Evolutionary conservation across 805 yeast species (phyloP), one percentile per base, ranked within the genome.

Genomic region (Osmozyma mogii): DNA sequence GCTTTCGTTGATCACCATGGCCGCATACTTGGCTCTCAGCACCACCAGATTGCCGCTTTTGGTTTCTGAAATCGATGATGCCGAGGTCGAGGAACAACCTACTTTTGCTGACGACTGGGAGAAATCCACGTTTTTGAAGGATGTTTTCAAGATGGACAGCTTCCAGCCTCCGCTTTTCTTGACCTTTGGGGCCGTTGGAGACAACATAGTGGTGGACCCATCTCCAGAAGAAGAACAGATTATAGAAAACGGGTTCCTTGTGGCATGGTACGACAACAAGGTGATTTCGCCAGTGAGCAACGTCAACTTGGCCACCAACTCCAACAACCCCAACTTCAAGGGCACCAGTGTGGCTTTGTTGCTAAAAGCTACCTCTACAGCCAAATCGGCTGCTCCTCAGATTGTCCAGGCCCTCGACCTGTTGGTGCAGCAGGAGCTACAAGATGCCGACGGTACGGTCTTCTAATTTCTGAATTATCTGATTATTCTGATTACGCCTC

Each of bases 71-170:
- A 75, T 75, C 18, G 81, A 75, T 41, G 53, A 50, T 29, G 76
- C 72, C 32, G 77, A 76, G 35, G 72, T 84, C 13, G 95, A 81
- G 49, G 96, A 88, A 52, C 78, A 83, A 38, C 96, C 96, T 1
- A 80, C 84, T 0, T 88, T 89, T 45, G 77, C 88, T 23, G 96
- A 88, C 46, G 95, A 85, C 42, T 89, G 82, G 88, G 79, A 65
- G 45, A 62, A 59, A 36, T 73, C 78, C 16, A 64, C 41, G 32
- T 66, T 47, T 22, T 56, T 81, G 17, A 64, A 70, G 10, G 54
- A 60, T 3, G 44, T 54, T 15, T 38, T 42, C 20, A 35, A 36
- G 12, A 48, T 51, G 18, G 44, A 55, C 1, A 27, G 26, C 2
- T 73, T 73, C 54, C 66, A 70, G 25, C 89, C 94, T 0, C 95